Base-by-base conservation (phyloP, 1,139 yeast genomes). In the Geotrichum carabidarum region DNA sequence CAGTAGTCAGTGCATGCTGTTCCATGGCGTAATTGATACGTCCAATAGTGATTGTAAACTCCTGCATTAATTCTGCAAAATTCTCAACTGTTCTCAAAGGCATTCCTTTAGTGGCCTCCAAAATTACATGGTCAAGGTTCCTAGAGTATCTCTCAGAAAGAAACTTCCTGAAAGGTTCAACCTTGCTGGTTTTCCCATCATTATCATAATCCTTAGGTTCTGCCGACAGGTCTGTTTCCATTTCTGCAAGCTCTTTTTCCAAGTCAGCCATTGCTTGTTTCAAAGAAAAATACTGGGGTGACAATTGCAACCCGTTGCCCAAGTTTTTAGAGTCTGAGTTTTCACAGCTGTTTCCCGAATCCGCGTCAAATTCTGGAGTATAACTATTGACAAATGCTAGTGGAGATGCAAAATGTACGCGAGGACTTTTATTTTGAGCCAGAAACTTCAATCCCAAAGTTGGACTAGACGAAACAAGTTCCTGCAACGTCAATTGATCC, bases 331-430 rank as follows among this genome's bases (percentile, higher is more conserved):
- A 6, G 34, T 27, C 15, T 11, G 34, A 12, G 14, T 12, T 42
- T 5, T n/a, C 44, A 27, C 43, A 37, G 14, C 37, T 35, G n/a
- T 35, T 38, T 11, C 52, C 50, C 2, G 49, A 40, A 36, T 14
- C 36, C 8, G 45, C 4, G 35, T 53, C 52, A 14, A 31, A 44
- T 35, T 53, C 53, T 1, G 56, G 51, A 1, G 52, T 53, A 15
- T 48, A 48, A 9, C 32, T 31, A 32, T 48, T 53, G 14, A 53
- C 46, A n/a, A 48, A 35, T n/a, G 32, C 46, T 18, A 53, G 15
- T 8, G 56, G 56, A 7, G 49, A 47, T 8, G 52, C 56, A 40
- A 53, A 53, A 11, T 40, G 52, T 4, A 53, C 56, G 32, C 38
- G 51, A 5, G 55, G 48, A 9, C 48, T n/a, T 27, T 27, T 31